Conservation (phyloP, 345 rosid genomes). For the Trapa bicornis region DNA sequence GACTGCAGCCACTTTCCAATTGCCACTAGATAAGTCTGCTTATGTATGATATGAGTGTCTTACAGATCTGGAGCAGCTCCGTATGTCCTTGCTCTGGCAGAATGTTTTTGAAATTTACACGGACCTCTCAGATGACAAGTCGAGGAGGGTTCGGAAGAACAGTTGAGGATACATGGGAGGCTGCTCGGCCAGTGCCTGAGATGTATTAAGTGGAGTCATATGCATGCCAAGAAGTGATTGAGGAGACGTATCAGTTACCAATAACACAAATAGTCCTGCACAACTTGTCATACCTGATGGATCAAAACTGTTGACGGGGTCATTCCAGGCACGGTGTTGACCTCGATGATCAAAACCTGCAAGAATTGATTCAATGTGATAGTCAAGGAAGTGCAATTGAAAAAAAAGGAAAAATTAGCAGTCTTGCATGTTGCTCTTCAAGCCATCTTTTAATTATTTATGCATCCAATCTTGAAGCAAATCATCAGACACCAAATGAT, state of each 20-base stretch:
- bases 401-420: background rate
- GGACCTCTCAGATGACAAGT: conserved; percentile 49
- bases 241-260: too few species aligned
- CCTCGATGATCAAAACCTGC: conserved; percentile 84
- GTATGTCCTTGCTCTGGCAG: too few species aligned
- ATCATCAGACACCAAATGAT: background rate
- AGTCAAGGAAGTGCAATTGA: background rate
- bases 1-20: too few species aligned
- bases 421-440: background rate
- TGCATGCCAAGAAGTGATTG: background rate
- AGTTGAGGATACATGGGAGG: conserved; percentile 70
- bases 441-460: background rate
- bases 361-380: conserved; percentile 1
- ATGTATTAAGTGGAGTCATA: background rate
- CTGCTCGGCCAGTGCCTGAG: conserved; percentile 73
- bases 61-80: too few species aligned
- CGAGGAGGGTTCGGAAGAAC: conserved; percentile 73
- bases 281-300: conserved; percentile 51
- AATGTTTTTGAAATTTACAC: background rate
- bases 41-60: too few species aligned
- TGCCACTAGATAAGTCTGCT: too few species aligned
- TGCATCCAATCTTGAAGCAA: background rate
- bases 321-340: conserved; percentile 93
- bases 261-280: background rate
- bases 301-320: conserved; percentile 88